These are phyloP conservation scores for Barbarea vulgaris DNA, from an alignment of 345 rosid species.

Conservation along the genomic window DNA sequence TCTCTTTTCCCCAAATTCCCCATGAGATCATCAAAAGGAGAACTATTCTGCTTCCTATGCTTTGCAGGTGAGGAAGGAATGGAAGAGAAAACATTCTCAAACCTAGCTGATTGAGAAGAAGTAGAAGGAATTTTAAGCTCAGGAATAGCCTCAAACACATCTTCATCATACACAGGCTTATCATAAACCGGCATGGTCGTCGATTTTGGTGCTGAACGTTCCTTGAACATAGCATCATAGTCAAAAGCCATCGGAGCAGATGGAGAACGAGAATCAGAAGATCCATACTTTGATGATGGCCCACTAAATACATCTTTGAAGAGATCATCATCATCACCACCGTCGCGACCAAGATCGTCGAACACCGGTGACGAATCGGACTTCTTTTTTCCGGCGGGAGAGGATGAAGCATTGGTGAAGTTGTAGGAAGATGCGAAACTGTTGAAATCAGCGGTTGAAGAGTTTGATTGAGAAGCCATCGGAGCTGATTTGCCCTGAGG, in stretches of 20 bases:
- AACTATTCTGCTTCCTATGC: conserved; percentile 32
- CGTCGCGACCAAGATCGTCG: conserved; percentile 38
- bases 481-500: conserved; percentile 83
- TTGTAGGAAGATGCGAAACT: conserved; percentile 31
- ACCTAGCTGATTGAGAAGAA: conserved; percentile 43
- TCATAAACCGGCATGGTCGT: conserved; percentile 61
- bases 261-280: conserved; percentile 42
- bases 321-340: conserved; percentile 35
- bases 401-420: conserved; percentile 44
- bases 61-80: conserved; percentile 42
- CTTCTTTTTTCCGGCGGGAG: conserved; percentile 24
- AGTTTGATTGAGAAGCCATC: conserved; percentile 60
- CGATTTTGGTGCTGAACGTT: conserved; percentile 38
- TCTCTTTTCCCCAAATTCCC: conserved; percentile 51
- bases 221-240: conserved; percentile 54
- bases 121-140: conserved; percentile 57
- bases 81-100: conserved; percentile 49
- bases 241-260: conserved; percentile 44
- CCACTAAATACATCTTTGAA: conserved; percentile 59
- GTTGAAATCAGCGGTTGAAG: conserved; percentile 27
- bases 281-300: conserved; percentile 48
- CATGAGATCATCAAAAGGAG: conserved; percentile 62
- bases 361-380: conserved; percentile 47
- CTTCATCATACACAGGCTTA: conserved; percentile 76
- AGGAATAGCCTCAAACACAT: conserved; percentile 66